phyloP scores from a whole-genome alignment of 1,284 basidiomycete species.

The Athelia sp. region DNA sequence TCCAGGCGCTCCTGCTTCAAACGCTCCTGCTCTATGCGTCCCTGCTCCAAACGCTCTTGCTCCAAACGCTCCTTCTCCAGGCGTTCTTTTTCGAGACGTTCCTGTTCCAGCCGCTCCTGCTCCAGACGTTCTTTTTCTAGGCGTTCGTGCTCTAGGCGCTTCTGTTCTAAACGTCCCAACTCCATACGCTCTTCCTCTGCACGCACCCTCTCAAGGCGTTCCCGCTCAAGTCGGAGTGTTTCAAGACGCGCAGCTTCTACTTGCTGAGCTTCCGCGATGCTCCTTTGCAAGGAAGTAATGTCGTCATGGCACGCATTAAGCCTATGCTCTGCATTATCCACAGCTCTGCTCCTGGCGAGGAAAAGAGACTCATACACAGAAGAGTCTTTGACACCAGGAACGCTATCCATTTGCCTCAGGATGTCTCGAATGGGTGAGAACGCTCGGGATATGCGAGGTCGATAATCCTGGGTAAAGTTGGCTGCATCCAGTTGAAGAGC shows the following conservation, averaged over 20 bases:
- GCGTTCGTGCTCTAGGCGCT: slow-evolving; percentile 21
- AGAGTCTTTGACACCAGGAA: slow-evolving; percentile 34
- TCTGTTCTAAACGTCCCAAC: slow-evolving; percentile 18
- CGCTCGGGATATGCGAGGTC: slow-evolving; percentile 37
- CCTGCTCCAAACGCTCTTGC: slow-evolving; percentile 14
- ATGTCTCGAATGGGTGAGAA: slow-evolving; percentile 48
- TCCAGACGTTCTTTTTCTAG: slow-evolving; percentile 21
- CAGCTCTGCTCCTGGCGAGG: slow-evolving; percentile 36
- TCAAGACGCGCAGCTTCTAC: slow-evolving; percentile 30
- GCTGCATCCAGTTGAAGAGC: slow-evolving; percentile 33
- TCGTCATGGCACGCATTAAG: slow-evolving; percentile 44
- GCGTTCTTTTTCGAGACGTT: slow-evolving; percentile 14
- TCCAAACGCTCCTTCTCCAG: slow-evolving; percentile 15
- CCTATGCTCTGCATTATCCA: slow-evolving; percentile 46
- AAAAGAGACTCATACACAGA: slow-evolving; percentile 39
- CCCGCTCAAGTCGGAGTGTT: slow-evolving; percentile 19
- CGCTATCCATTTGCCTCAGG: slow-evolving; percentile 44
- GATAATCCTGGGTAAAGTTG: slow-evolving; percentile 26
- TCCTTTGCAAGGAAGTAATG: slow-evolving; percentile 30
- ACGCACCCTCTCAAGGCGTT: slow-evolving; percentile 24
- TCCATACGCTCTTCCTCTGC: slow-evolving; percentile 21
- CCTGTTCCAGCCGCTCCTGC: slow-evolving; percentile 16
- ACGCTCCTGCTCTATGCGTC: slow-evolving; percentile 15
- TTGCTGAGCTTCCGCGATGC: slow-evolving; percentile 29
- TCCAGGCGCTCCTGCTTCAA: slow-evolving; percentile 14